A percentile compares a stretch with the other conserved stretches of the same genome.
phyloP scores from a whole-genome alignment of 345 rosid genomes.

The Raphanus sativus region DNA sequence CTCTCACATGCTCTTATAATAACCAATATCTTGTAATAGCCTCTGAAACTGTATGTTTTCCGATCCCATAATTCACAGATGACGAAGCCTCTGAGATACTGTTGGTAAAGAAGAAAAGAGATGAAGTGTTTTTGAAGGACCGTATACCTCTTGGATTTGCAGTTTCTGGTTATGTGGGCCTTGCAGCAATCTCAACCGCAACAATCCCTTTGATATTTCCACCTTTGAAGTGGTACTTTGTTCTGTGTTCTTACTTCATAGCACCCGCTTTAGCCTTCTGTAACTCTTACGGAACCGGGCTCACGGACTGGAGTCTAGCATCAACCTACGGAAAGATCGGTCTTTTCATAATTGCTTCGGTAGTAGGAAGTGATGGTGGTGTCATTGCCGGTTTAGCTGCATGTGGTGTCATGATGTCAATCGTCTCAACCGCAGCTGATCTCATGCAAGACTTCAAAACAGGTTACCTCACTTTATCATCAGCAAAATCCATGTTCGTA shows the following conservation, averaged over 20 bases:
- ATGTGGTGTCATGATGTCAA: not conserved
- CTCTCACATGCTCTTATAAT: not conserved
- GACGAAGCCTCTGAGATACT: not conserved
- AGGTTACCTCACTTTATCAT: not conserved
- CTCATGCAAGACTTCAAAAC: not conserved
- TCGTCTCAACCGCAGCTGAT: not conserved
- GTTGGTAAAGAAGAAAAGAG: not conserved
- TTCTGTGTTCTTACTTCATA: not conserved
- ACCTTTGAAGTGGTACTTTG: not conserved
- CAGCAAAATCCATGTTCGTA: not conserved
- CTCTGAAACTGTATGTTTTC: not conserved
- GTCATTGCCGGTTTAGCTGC: slow-evolving; percentile 1
- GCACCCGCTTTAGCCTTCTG: not conserved
- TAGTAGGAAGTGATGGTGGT: not conserved
- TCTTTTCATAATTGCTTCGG: not conserved
- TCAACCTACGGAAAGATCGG: not conserved
- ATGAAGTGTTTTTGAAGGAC: not conserved
- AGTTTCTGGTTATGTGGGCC: not conserved
- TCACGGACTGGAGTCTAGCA: not conserved
- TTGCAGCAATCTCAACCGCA: not conserved
- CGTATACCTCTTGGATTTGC: not conserved
- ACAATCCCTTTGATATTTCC: not conserved
- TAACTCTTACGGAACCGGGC: not conserved
- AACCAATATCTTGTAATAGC: not conserved
- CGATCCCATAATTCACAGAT: not conserved